Evolutionary conservation across 2,329 filamentous ascomycete genomes (phyloP), one percentile per base, ranked within the genome.

Genomic region (Diaporthe helianthi): DNA sequence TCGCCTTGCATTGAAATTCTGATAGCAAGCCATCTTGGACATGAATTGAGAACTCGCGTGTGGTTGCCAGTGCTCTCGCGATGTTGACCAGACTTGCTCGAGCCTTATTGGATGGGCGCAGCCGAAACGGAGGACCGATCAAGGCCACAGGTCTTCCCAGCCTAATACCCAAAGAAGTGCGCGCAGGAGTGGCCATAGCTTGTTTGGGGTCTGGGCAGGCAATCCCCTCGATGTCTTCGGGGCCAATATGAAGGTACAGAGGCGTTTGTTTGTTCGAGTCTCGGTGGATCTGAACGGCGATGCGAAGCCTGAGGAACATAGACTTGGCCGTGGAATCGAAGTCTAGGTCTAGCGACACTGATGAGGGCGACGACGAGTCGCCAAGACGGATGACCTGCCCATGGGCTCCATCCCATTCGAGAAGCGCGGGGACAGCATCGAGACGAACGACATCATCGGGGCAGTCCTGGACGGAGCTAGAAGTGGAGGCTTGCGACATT

Each of bases 21-120:
- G 58, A 63, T 17, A 63, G 7, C 26, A 49, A 7, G 13, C n/a
- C 58, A 36, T 49, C 6, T 24, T 49, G 41, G 4, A 49, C 13
- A 13, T 12, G 29, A 1, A 63, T n/a, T 8, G n/a, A 49, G 5
- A 49, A 36, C 10, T 49, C 36, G 44, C 58, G n/a, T 17, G n/a
- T 22, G 13, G 29, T 24, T 7, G 44, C 58, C 17, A 63, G 44
- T 17, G 19, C 44, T 63, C 17, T 49, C 12, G 58, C n/a, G 24
- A 1, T 3, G 8, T 63, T 63, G 0, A 49, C 29, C 13, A 63
- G n/a, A n/a, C 13, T 36, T 1, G 44, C 58, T 17, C 58, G 44
- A 24, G 58, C 44, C 29, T 63, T 63, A 3, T 63, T 63, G n/a
- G 58, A 63, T 49, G 58, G 58, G 2, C 58, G 58, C 44, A 63